Base-by-base conservation (phyloP, 768 basidiomycete species). In the Trametes villosa region DNA sequence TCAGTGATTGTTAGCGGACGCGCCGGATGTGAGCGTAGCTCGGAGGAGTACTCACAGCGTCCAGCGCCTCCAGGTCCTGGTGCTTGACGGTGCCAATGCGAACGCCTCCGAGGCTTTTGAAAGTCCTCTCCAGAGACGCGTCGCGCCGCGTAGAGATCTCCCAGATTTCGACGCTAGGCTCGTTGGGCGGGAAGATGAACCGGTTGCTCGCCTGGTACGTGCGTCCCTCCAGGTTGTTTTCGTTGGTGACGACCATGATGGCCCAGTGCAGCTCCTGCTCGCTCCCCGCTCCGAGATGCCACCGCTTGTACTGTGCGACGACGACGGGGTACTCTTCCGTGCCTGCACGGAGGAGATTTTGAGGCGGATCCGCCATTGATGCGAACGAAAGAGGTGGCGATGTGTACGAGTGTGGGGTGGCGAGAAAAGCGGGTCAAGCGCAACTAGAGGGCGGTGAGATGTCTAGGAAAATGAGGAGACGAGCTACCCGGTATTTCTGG, bases 241-340 rank as follows among this genome's bases (percentile, higher is more conserved):
- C 44, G 8, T 34, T 31, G 4, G 38, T 49, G n/a, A 57, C 22
- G 26, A 62, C 26, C 13, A 52, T 31, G 42, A 62, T n/a, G 1
- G 55, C 60, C 60, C 60, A 62, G 55, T 62, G 55, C 2, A 62
- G 55, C 11, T 62, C 7, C 34, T 62, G 49, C 24, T 62, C 60
- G 18, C 31, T 36, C 9, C 60, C 60, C 13, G 51, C 40, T 3
- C 60, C 55, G 31, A 29, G 51, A 41, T 30, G 27, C 2, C 27
- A 47, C 20, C 55, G 47, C 49, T 62, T 27, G 55, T 57, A 62
- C 26, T 62, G 60, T 4, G 52, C 30, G 31, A 62, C 44, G 30
- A 41, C 24, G 36, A 62, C 52, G 15, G 46, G 29, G 48, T 57
- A 57, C 3, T 34, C 18, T 13, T 45, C 42, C 8, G 6, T 34